Evolutionary conservation across 192 early-diverging fungal genomes (phyloP), one percentile per base, ranked within the genome.

Genomic region (Coemansia sp.): DNA sequence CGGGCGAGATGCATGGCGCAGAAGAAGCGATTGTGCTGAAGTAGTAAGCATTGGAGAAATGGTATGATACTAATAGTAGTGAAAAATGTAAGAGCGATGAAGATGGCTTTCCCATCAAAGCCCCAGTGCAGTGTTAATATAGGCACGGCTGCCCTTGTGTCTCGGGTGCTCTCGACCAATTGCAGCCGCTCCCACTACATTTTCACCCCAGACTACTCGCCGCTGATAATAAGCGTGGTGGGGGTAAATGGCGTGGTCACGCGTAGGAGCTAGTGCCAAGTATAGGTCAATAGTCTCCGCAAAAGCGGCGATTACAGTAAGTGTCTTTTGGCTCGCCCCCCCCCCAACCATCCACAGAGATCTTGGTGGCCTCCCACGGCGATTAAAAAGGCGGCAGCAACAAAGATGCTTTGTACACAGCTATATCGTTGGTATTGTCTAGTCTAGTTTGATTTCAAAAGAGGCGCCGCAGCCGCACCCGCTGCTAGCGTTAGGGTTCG

Each of bases 401-500:
- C 10, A 51, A 55, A 21, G 31, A 20, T 18, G 7, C 31, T 20
- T 37, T 58, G 14, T 58, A 58, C 56, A 58, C 56, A 50, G 48
- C n/a, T n/a, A 13, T 58, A 26, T n/a, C n/a, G 14, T 28, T 55
- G 16, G 26, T 6, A 28, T 2, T 31, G 51, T 37, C 56, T 55
- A 81, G 48, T 86, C 84, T 31, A 86, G 72, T 63, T 89, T 85
- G 43, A 89, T 83, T 61, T 87, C 86, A 79, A 90, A 90, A 21
- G 87, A 88, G 23, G 85, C 74, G 53, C 87, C 90, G 59, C 89
- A 91, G 24, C 90, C 90, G 57, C 90, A 91, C 21, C 86, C 85
- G 38, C 85, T 82, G 35, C 83, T 83, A 20, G 91, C 86, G 58
- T 91, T 86, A 2, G 92, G 91, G 62, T 92, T 94, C 5, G 88